A percentile compares a stretch with the other conserved stretches of the same genome.
Conservation (phyloP, 108 stramenopile species). For the Pseudonitzschia delicatissima region DNA sequence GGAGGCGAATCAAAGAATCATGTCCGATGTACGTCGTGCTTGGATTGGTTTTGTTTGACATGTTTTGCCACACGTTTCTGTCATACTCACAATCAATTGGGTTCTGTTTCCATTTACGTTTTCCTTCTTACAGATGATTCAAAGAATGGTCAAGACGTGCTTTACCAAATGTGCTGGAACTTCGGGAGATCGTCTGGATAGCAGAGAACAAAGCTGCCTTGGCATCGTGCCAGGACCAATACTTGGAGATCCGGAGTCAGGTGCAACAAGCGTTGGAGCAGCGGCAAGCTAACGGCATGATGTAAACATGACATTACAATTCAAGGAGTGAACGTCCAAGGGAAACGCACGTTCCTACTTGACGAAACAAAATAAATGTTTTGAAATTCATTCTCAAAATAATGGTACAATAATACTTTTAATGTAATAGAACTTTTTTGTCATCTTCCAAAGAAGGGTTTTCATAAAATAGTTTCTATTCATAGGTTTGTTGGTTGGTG, state of each 20-base stretch:
- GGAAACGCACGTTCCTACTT: no score
- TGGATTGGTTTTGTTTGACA: neutral
- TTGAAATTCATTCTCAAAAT: no score
- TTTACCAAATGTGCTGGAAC: constrained; percentile 83
- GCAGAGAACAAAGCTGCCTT: constrained; percentile 75
- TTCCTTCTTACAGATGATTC: constrained; percentile 44
- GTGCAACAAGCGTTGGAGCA: constrained; percentile 78
- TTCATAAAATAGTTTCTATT: no score
- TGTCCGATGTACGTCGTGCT: constrained; percentile 39
- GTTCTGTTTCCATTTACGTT: neutral
- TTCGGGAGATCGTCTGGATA: constrained; percentile 73
- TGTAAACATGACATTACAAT: no score
- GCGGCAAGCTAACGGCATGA: constrained; percentile 42
- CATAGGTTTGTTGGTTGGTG: no score
- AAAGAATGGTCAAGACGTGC: constrained; percentile 71
- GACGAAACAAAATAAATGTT: no score
- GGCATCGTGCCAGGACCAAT: constrained; percentile 84
- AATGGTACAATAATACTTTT: no score
- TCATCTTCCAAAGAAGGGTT: no score
- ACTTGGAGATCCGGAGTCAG: constrained; percentile 69
- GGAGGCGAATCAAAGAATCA: constrained; percentile 84
- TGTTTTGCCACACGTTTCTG: neutral
- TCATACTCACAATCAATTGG: neutral
- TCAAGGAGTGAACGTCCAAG: no score
- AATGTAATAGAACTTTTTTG: no score